Evolutionary conservation across 305 asterid genomes (phyloP).

Genomic region (Coffea humblotiana): DNA sequence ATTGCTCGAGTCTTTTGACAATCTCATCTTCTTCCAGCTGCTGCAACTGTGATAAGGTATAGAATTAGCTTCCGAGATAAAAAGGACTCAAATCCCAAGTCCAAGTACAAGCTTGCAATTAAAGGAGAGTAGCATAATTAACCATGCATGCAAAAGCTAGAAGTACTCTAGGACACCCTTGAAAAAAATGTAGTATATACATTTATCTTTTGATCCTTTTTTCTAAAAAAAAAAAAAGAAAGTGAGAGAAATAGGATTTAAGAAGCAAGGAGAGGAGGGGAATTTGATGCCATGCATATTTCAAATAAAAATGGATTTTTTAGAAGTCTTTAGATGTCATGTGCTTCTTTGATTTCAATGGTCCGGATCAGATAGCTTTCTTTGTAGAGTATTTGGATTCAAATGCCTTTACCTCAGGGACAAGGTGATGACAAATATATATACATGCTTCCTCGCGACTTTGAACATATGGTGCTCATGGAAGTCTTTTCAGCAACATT

Average conservation of each 20-base stretch:
- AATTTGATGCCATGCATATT: not conserved
- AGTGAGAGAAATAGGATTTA: too few relatives aligned
- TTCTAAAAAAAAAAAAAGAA: too few relatives aligned
- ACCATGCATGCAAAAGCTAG: constrained; percentile 17
- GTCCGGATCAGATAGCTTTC: not conserved
- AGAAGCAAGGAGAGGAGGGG: too few relatives aligned
- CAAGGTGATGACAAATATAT: constrained; percentile 12
- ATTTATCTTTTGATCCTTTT: not conserved
- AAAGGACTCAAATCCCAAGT: not conserved
- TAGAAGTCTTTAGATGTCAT: not conserved
- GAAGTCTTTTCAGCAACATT: not conserved
- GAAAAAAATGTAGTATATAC: not conserved
- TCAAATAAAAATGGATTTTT: not conserved
- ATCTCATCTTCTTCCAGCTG: not conserved
- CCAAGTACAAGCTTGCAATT: not conserved
- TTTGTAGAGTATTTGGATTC: not conserved
- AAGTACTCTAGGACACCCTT: not conserved
- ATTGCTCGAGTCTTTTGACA: not conserved
- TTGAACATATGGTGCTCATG: not conserved
- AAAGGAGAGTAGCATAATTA: not conserved
- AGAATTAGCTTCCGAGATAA: not conserved
- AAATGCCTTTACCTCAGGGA: constrained; percentile 5
- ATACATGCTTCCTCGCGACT: not conserved
- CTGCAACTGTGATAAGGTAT: not conserved
- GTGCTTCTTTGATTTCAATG: not conserved